A percentile compares a stretch with the other conserved stretches of the same genome.
These are phyloP conservation scores for Apostasia shenzhenica DNA, from an alignment of 106 monocot genomes.

Conservation along the genomic window DNA sequence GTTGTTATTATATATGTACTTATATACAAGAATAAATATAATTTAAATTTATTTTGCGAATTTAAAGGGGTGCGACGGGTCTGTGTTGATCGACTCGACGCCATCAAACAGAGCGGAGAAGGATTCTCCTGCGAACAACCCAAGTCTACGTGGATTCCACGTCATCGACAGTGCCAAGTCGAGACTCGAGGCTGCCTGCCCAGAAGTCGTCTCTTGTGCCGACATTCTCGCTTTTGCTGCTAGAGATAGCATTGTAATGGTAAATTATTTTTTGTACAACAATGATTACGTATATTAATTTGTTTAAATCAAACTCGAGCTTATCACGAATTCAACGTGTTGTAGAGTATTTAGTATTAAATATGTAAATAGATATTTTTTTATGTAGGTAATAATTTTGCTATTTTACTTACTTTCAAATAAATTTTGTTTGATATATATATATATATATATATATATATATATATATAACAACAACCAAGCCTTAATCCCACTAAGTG, in stretches of 20 bases:
- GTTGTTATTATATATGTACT: neutral
- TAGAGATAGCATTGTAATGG: conserved; percentile 7
- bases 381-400: too few relatives aligned
- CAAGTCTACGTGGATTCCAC: conserved; percentile 12
- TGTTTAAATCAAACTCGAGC: too few relatives aligned
- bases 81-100: conserved; percentile 13
- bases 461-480: too few relatives aligned
- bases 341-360: neutral
- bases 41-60: neutral
- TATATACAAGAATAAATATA: neutral
- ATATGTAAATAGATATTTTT: neutral
- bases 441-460: too few relatives aligned
- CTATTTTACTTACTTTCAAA: too few relatives aligned
- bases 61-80: conserved; percentile 15
- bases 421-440: too few relatives aligned
- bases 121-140: conserved; percentile 11
- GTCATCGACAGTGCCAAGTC: conserved; percentile 9
- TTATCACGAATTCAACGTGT: too few relatives aligned
- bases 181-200: conserved; percentile 2
- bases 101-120: conserved; percentile 10
- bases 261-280: neutral
- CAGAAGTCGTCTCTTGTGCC: conserved; percentile 5
- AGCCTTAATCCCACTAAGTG: too few relatives aligned
- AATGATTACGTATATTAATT: neutral
- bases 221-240: conserved; percentile 18